phyloP scores from a whole-genome alignment of 192 early-diverging fungal species.

The Geosiphon pyriformis region DNA sequence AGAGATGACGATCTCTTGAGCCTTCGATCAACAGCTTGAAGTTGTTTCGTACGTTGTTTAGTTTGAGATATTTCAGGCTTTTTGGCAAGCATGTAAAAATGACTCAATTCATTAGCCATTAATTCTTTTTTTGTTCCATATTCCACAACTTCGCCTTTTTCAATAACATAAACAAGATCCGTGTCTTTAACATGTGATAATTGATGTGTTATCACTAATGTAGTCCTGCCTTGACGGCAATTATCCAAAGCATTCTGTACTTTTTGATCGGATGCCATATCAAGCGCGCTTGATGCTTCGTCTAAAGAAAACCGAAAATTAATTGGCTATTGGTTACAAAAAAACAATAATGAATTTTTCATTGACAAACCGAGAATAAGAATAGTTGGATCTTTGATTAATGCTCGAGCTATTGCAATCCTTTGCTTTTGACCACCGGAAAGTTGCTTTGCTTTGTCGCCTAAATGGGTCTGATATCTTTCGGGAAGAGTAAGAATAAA shows the following conservation, averaged over 20 bases:
- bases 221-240: conserved; percentile 36
- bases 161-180: conserved; percentile 43
- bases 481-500: conserved; percentile 57
- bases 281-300: conserved; percentile 33
- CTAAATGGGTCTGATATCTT: conserved; percentile 51
- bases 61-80: background rate
- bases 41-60: conserved; percentile 8
- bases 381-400: conserved; percentile 57
- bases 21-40: conserved; percentile 1
- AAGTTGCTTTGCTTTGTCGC: conserved; percentile 72
- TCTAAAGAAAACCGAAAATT: no score
- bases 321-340: no score
- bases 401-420: conserved; percentile 58
- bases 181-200: conserved; percentile 46
- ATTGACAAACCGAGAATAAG: conserved; percentile 47
- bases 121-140: conserved; percentile 25
- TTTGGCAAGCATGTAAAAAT: conserved; percentile 8
- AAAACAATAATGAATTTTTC: no score
- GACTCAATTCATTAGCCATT: conserved; percentile 10
- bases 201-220: conserved; percentile 56
- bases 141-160: conserved; percentile 38
- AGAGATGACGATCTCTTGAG: background rate
- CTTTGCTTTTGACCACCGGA: conserved; percentile 82
- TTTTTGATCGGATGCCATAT: conserved; percentile 26
- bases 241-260: conserved; percentile 34